phyloP scores from a whole-genome alignment of 371 early-diverging fungal species.

The Mortierella sp. region DNA sequence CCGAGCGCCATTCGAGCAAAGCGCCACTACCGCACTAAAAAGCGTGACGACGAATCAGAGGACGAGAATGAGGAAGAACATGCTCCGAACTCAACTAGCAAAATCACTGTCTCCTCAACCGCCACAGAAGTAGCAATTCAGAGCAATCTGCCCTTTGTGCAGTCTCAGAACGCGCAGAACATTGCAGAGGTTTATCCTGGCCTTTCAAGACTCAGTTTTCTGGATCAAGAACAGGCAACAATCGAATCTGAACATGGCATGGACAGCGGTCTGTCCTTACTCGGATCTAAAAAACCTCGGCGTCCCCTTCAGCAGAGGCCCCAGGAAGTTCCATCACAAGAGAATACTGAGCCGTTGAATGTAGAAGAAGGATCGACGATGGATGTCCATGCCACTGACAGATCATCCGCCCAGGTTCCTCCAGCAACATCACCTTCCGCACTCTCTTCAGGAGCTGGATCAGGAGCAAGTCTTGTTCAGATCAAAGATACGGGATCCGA shows the following conservation, averaged over 20 bases:
- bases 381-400: neutral
- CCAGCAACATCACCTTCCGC: conserved; percentile 28
- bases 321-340: neutral
- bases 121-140: neutral
- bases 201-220: conserved; percentile 35
- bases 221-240: conserved; percentile 28
- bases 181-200: conserved; percentile 48
- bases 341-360: neutral
- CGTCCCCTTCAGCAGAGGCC: conserved; percentile 31
- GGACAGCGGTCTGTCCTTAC: neutral
- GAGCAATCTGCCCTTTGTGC: conserved; percentile 15
- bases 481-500: conserved; percentile 25
- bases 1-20: conserved; percentile 12
- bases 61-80: conserved; percentile 4
- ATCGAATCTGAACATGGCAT: neutral
- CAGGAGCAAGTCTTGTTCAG: conserved; percentile 20
- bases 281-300: conserved; percentile 5
- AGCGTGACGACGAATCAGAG: conserved; percentile 10
- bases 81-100: neutral
- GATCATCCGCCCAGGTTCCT: neutral
- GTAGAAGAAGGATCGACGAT: neutral
- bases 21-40: conserved; percentile 41
- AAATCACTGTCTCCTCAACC: neutral
- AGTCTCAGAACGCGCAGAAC: conserved; percentile 48
- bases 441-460: conserved; percentile 15